Percentiles rank a stretch among this genome's conserved stretches.
Evolutionary conservation across 2,329 filamentous ascomycete genomes (phyloP).

Genomic region (Knoxdaviesia capensis): DNA sequence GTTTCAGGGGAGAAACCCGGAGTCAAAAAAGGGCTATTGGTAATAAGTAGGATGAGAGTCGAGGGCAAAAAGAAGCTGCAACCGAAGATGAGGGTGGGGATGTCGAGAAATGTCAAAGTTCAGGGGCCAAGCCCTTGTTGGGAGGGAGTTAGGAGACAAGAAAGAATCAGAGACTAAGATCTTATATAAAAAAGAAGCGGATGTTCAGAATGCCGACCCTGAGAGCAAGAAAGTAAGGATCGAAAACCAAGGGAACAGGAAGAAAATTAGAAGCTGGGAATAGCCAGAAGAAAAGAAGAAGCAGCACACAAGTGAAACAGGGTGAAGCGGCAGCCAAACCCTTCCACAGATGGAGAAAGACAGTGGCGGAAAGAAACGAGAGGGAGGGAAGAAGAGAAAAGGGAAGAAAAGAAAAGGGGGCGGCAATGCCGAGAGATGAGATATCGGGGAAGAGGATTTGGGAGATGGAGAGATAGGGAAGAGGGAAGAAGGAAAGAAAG

Average conservation of each 20-base stretch:
- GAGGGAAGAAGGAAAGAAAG: conserved; percentile 4
- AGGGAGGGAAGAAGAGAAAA: not conserved
- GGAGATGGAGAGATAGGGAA: conserved; percentile 1
- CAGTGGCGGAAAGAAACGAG: not conserved
- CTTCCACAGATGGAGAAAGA: not conserved
- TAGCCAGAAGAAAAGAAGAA: not conserved
- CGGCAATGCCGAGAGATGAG: not conserved
- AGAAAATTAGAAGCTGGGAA: conserved; percentile 6
- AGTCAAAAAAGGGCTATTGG: too few species aligned
- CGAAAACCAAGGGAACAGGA: not conserved
- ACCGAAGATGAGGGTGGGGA: too few species aligned
- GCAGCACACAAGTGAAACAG: conserved; percentile 1
- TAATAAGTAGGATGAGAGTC: too few species aligned
- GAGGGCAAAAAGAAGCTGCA: too few species aligned
- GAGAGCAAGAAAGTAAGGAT: not conserved
- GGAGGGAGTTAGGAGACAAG: not conserved
- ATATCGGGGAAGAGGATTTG: not conserved
- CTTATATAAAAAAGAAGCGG: not conserved
- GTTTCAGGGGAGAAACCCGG: too few species aligned
- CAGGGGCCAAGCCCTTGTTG: too few species aligned
- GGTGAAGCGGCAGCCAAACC: not conserved
- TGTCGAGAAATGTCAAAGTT: too few species aligned
- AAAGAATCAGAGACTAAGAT: not conserved
- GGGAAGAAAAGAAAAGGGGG: not conserved
- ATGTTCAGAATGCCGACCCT: not conserved